These are phyloP conservation scores for Cercospora sesami DNA, from an alignment of 2,329 filamentous ascomycete genomes.

Conservation along the genomic window DNA sequence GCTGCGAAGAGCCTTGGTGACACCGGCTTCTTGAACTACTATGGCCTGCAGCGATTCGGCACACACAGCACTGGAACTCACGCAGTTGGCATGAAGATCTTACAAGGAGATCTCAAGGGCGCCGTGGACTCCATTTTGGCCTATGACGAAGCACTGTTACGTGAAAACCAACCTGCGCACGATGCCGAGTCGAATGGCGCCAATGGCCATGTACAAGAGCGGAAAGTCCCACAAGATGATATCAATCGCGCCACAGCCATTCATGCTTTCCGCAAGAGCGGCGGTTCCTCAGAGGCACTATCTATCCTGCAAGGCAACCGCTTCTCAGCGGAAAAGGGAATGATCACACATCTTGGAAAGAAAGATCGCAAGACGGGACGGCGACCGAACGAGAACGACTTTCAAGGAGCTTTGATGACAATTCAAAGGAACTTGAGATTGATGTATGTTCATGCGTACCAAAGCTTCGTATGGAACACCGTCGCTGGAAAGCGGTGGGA, in stretches of 20 bases:
- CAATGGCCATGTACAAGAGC: slow-evolving; percentile 9
- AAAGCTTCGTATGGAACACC: slow-evolving; percentile 91
- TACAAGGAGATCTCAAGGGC: slow-evolving; percentile 76
- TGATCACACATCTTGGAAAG: slow-evolving; percentile 72
- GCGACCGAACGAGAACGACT: slow-evolving; percentile 62
- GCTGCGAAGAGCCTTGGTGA: slow-evolving; percentile 67
- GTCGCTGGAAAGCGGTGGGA: slow-evolving; percentile 79
- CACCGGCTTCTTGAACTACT: slow-evolving; percentile 94
- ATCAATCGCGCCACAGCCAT: slow-evolving; percentile 76
- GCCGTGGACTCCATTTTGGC: slow-evolving; percentile 76
- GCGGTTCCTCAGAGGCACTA: slow-evolving; percentile 54
- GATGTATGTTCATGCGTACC: slow-evolving; percentile 97
- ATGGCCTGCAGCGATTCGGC: slow-evolving; percentile 94
- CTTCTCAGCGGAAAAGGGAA: slow-evolving; percentile 74
- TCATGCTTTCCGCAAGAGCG: slow-evolving; percentile 66
- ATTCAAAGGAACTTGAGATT: slow-evolving; percentile 80
- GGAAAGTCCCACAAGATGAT: slow-evolving; percentile 69
- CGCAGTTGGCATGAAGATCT: slow-evolving; percentile 76
- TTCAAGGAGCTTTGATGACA: slow-evolving; percentile 73
- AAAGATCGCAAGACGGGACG: slow-evolving; percentile 48
- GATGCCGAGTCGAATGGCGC: slow-evolving; percentile 13
- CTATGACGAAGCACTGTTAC: slow-evolving; percentile 65
- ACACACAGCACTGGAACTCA: slow-evolving; percentile 85
- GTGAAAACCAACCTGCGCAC: slow-evolving; percentile 50
- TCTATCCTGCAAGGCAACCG: slow-evolving; percentile 68